A percentile compares a stretch with the other conserved stretches of the same genome.
Evolutionary conservation across 495 filamentous ascomycete genomes (phyloP).

Genomic region (Hypoxylon perforatum): DNA sequence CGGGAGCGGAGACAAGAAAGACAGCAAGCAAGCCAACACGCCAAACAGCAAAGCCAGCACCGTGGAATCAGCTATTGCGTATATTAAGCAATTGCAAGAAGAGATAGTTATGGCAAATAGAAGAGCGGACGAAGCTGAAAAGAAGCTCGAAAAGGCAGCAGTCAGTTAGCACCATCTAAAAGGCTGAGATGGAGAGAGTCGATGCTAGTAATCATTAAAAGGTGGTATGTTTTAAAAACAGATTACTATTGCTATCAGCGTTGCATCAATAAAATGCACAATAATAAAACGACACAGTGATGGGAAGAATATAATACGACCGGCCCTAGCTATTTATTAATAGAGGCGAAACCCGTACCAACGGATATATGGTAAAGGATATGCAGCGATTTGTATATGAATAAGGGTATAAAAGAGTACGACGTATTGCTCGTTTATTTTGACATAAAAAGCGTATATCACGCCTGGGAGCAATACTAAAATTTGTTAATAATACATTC

Average conservation of each 20-base stretch:
- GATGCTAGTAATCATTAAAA: conserved; percentile 7
- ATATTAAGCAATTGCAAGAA: conserved; percentile 85
- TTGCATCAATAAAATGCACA: conserved; percentile 22
- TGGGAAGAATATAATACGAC: conserved; percentile 32
- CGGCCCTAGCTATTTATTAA: conserved; percentile 28
- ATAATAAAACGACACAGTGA: conserved; percentile 5
- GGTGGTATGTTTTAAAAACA: conserved; percentile 15
- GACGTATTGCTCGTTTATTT: no score
- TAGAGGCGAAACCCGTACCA: conserved; percentile 25
- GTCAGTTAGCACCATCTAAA: conserved; percentile 22
- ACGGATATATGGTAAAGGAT: conserved; percentile 9
- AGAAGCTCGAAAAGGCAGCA: conserved; percentile 54
- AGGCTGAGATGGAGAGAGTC: conserved; percentile 4
- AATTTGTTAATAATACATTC: no score
- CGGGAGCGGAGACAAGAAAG: conserved; percentile 55
- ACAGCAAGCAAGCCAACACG: conserved; percentile 55
- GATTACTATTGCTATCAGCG: conserved; percentile 7
- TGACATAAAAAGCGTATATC: no score
- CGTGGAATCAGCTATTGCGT: conserved; percentile 94
- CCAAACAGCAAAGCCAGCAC: conserved; percentile 93
- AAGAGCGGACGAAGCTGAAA: conserved; percentile 72
- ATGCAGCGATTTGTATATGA: conserved; percentile 1
- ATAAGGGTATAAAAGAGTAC: no score
- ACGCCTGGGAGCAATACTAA: no score
- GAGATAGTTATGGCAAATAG: conserved; percentile 75